Evolutionary conservation across 2,329 filamentous ascomycete species (phyloP), one percentile per base, ranked within the genome.

Genomic region (Fusarium albidum): DNA sequence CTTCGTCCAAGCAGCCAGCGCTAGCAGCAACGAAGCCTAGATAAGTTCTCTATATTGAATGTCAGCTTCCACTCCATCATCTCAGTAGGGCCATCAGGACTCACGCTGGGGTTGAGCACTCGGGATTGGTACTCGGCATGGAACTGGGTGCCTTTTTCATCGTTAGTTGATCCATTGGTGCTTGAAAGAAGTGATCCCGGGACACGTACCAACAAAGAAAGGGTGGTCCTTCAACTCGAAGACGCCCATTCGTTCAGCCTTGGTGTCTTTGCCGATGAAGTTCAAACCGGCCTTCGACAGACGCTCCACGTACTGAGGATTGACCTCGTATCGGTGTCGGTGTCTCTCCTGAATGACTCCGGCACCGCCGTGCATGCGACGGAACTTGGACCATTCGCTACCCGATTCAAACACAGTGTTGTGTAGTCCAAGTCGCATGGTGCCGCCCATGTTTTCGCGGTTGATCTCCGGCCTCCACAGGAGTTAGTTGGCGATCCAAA

Each of bases 251-350:
- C 49, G 21, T 17, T 34, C 26, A 3, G 41, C 49, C 9, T 14
- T 45, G 14, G 31, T 29, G 15, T 51, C 49, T 11, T 26, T 47
- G 10, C 37, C 35, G 27, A 49, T 64, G 73, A 13, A 96, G 90
- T 64, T 87, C 21, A 96, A 77, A 0, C 92, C 92, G 4, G 81
- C 84, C 37, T 82, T 75, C 58, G 90, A 82, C 5, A 96, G 79
- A 27, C 75, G 75, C 3, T 88, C 84, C 45, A 95, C 84, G 67
- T 88, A 87, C 9, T 84, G 82, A 0, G 92, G 91, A 75, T 96
- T 96, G 63, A 96, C 90, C 77, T 96, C 92, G 71, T 96, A 96
- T 25, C 92, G 84, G 75, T 96, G 92, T 52, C 92, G 86, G 72
- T 96, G 92, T 44, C 92, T 84, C 78, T 96, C 92, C 48, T 81